Conservation (phyloP, 176 grass and related monocot genomes). For the Ensete ventricosum region DNA sequence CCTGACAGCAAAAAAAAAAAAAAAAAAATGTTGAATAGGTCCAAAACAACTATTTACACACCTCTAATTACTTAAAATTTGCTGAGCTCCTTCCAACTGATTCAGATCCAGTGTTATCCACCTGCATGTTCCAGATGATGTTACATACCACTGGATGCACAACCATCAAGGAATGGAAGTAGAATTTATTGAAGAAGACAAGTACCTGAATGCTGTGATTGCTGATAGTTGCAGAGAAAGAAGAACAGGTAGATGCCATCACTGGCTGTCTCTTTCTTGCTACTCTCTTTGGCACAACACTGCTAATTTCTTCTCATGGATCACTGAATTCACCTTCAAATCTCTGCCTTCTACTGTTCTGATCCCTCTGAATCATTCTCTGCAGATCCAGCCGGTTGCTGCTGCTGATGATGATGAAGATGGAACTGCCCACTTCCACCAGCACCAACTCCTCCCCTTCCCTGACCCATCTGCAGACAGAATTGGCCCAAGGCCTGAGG, state of each 20-base stretch:
- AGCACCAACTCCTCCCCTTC: not conserved
- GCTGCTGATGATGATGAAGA: conserved; percentile 37
- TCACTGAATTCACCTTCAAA: not conserved
- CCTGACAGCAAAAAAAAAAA: conserved; percentile 30
- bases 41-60: not conserved
- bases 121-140: conserved; percentile 15
- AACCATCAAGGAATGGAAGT: not conserved
- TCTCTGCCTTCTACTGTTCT: conserved; percentile 34
- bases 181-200: conserved; percentile 15
- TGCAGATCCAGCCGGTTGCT: conserved; percentile 36
- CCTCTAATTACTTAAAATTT: not conserved
- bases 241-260: not conserved
- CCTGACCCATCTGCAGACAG: conserved; percentile 46
- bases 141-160: conserved; percentile 33
- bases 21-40: conserved; percentile 1
- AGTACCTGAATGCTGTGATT: not conserved
- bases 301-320: conserved; percentile 24
- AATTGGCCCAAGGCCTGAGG: conserved; percentile 46
- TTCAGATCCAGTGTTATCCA: conserved; percentile 35
- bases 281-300: conserved; percentile 20
- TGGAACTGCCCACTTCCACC: conserved; percentile 25
- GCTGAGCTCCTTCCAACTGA: conserved; percentile 20
- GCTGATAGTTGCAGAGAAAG: not conserved
- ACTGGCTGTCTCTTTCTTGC: not conserved
- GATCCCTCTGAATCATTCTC: conserved; percentile 55